phyloP scores from a whole-genome alignment of 768 basidiomycete species.

The Suillus clintonianus region DNA sequence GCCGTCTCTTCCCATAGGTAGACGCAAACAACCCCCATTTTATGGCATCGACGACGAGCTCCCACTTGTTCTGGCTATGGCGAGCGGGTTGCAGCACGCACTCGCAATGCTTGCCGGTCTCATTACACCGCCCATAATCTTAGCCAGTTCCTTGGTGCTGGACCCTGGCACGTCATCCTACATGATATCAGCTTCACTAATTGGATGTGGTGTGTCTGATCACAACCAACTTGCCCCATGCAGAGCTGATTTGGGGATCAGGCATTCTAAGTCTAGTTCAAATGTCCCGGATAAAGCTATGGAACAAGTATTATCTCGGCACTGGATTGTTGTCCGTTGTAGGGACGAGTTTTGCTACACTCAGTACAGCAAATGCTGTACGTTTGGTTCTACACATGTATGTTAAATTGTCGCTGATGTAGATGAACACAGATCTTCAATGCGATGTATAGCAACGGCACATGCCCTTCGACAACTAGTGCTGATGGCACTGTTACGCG shows the following conservation, averaged over 20 bases:
- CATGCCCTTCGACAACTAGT: slow-evolving; percentile 60
- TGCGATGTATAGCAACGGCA: slow-evolving; percentile 77
- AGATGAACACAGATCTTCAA: slow-evolving; percentile 56
- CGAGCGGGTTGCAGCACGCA: slow-evolving; percentile 73
- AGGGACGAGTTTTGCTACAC: slow-evolving; percentile 77
- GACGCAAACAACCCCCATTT: slow-evolving; percentile 58
- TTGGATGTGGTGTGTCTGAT: slow-evolving; percentile 62
- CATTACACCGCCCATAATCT: slow-evolving; percentile 83
- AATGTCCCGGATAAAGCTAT: slow-evolving; percentile 69
- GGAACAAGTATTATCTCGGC: slow-evolving; percentile 67
- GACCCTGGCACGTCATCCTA: slow-evolving; percentile 63
- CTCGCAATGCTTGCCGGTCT: slow-evolving; percentile 83
- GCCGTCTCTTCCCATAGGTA: slow-evolving; percentile 56
- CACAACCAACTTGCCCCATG: neutral
- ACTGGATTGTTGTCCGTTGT: slow-evolving; percentile 84
- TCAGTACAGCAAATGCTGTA: slow-evolving; percentile 71
- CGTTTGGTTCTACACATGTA: slow-evolving; percentile 20
- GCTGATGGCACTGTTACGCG: slow-evolving; percentile 63
- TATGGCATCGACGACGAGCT: slow-evolving; percentile 73
- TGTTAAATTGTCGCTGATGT: neutral
- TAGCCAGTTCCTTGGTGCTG: slow-evolving; percentile 62
- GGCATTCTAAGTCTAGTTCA: slow-evolving; percentile 78
- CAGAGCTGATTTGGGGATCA: slow-evolving; percentile 22
- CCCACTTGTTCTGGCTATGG: slow-evolving; percentile 71
- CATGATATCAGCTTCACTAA: slow-evolving; percentile 79